A percentile compares a stretch with the other conserved stretches of the same genome.
Conservation (phyloP, 768 basidiomycete species). For the Lactarius vividus region DNA sequence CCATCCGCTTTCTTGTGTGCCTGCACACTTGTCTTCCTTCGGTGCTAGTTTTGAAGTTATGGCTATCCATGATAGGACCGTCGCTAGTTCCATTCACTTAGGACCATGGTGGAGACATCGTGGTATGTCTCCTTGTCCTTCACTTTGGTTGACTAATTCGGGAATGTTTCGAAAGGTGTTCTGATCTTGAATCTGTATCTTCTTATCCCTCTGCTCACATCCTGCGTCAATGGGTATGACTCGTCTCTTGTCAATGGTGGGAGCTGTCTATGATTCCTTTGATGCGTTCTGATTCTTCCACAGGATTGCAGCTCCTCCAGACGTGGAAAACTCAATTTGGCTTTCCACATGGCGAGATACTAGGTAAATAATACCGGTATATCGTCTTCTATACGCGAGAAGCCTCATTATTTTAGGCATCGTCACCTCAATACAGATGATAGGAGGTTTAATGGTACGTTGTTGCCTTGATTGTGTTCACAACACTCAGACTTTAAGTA, state of each 20-base stretch:
- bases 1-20: neutral
- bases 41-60: constrained; percentile 14
- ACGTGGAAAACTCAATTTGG: constrained; percentile 59
- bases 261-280: neutral
- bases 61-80: constrained; percentile 48
- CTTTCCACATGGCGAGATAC: constrained; percentile 47
- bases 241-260: constrained; percentile 62
- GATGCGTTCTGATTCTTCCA: neutral
- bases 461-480: neutral
- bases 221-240: constrained; percentile 64
- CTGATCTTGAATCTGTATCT: constrained; percentile 57
- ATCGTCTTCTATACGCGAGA: neutral
- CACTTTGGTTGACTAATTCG: neutral
- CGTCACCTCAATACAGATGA: constrained; percentile 62
- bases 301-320: constrained; percentile 66
- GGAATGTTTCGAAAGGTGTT: constrained; percentile 43
- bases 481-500: neutral
- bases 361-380: constrained; percentile 41
- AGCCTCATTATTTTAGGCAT: constrained; percentile 41
- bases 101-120: constrained; percentile 62
- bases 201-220: constrained; percentile 61
- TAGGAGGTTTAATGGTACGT: constrained; percentile 52
- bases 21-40: neutral
- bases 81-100: constrained; percentile 57
- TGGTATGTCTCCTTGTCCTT: constrained; percentile 38